Conservation (phyloP, 176 grass and related monocot species). For the Paspalum notatum region DNA sequence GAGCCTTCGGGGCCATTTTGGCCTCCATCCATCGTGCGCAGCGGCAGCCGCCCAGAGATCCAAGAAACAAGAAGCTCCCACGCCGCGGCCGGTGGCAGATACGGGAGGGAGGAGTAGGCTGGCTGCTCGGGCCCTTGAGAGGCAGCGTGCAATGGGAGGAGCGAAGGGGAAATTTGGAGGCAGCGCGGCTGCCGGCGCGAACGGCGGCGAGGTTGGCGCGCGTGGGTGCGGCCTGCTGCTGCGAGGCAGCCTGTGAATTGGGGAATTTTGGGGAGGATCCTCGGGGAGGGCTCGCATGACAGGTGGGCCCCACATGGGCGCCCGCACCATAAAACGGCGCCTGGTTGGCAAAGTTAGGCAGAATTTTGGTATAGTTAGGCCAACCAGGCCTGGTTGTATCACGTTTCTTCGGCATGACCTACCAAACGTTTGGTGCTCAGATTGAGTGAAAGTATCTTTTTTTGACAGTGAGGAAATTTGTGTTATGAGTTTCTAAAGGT, state of each 20-base stretch:
- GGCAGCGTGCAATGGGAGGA: not conserved
- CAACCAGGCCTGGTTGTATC: not conserved
- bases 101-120: not conserved
- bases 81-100: not conserved
- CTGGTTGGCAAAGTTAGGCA: conserved; percentile 31
- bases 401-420: not conserved
- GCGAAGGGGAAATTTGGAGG: not conserved
- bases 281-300: not conserved
- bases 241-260: conserved; percentile 10
- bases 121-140: not conserved
- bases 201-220: conserved; percentile 25
- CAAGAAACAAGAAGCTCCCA: not conserved
- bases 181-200: conserved; percentile 21
- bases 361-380: conserved; percentile 19
- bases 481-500: not conserved
- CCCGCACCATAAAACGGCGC: not conserved
- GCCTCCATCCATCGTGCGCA: conserved; percentile 36
- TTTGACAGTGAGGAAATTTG: not conserved
- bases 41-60: not conserved
- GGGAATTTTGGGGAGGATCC: conserved; percentile 17
- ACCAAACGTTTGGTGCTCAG: not conserved
- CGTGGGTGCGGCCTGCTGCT: conserved; percentile 24
- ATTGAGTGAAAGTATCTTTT: not conserved
- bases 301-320: not conserved
- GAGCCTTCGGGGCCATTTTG: conserved; percentile 35